Percentiles rank a stretch among this genome's conserved stretches.
Conservation (phyloP, 768 basidiomycete genomes). For the Boletus eberwhitei region DNA sequence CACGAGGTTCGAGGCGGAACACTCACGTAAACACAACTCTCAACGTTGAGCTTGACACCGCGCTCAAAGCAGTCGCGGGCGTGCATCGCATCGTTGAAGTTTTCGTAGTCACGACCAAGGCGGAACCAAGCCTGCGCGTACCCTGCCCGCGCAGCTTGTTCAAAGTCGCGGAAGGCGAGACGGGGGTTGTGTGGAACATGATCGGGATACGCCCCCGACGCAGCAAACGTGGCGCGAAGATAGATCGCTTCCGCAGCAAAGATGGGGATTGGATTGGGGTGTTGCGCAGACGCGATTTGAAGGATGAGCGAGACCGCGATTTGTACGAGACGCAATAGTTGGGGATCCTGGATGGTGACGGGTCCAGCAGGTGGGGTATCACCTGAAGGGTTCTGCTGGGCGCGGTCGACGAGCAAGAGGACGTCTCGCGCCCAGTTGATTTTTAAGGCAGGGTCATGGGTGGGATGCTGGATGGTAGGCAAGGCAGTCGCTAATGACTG, state of each 20-base stretch:
- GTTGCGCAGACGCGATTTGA: constrained; percentile 42
- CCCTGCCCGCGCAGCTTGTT: constrained; percentile 75
- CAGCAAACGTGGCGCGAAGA: constrained; percentile 69
- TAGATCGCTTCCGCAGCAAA: constrained; percentile 72
- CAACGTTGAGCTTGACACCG: constrained; percentile 70
- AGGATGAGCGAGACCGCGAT: constrained; percentile 66
- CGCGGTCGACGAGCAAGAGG: constrained; percentile 69
- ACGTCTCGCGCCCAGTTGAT: constrained; percentile 84
- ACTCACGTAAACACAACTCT: constrained; percentile 77
- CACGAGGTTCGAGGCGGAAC: background rate
- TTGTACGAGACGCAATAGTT: constrained; percentile 56
- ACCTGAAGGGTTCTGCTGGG: constrained; percentile 33
- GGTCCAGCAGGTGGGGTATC: constrained; percentile 51
- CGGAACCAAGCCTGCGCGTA: constrained; percentile 86
- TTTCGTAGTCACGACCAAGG: constrained; percentile 89
- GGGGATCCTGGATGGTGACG: constrained; percentile 53
- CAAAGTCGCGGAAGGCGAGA: constrained; percentile 86
- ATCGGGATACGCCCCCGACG: constrained; percentile 69
- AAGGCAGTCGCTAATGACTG: constrained; percentile 53
- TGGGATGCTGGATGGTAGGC: constrained; percentile 49
- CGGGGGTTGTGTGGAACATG: constrained; percentile 65
- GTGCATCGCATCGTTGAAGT: constrained; percentile 66
- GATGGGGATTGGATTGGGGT: constrained; percentile 35
- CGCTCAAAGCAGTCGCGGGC: constrained; percentile 87
- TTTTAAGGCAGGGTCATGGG: constrained; percentile 56